Conservation (phyloP, 441 rosid species). For the Adansonia madagascariensis region DNA sequence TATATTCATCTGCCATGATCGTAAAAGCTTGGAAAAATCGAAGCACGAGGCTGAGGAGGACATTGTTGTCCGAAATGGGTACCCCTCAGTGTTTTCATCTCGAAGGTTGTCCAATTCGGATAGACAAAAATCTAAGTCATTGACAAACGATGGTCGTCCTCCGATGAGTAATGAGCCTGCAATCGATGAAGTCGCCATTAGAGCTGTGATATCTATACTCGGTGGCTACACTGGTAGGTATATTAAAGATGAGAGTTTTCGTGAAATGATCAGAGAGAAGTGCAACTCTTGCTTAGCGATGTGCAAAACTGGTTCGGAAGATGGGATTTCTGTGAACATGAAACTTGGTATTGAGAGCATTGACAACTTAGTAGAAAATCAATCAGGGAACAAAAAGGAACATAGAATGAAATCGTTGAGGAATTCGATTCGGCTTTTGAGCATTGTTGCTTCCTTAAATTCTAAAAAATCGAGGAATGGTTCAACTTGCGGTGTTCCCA, state of each 20-base stretch:
- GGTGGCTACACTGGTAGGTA: constrained; percentile 57
- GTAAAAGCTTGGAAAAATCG: constrained; percentile 29
- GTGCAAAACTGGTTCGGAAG: constrained; percentile 36
- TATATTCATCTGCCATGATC: constrained; percentile 44
- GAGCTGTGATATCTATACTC: constrained; percentile 56
- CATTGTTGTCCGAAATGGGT: constrained; percentile 23
- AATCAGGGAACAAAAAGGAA: constrained; percentile 32
- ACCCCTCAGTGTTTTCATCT: constrained; percentile 36
- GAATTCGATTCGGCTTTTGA: constrained; percentile 45
- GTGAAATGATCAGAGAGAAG: constrained; percentile 43
- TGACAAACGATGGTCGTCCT: background rate
- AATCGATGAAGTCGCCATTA: constrained; percentile 50
- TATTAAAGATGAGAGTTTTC: constrained; percentile 45
- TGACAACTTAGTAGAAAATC: constrained; percentile 43
- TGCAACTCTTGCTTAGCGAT: constrained; percentile 41
- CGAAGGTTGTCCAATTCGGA: constrained; percentile 35
- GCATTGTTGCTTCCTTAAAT: constrained; percentile 50
- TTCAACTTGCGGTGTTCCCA: constrained; percentile 53
- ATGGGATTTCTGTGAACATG: constrained; percentile 40
- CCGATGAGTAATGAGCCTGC: constrained; percentile 42
- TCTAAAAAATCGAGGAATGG: constrained; percentile 40
- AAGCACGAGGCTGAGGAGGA: constrained; percentile 27
- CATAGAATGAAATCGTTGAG: constrained; percentile 32
- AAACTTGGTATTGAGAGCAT: constrained; percentile 46
- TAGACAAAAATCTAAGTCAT: constrained; percentile 28